These are phyloP conservation scores for Sphaceloma murrayae DNA, from an alignment of 2,329 filamentous ascomycete genomes.

Conservation along the genomic window DNA sequence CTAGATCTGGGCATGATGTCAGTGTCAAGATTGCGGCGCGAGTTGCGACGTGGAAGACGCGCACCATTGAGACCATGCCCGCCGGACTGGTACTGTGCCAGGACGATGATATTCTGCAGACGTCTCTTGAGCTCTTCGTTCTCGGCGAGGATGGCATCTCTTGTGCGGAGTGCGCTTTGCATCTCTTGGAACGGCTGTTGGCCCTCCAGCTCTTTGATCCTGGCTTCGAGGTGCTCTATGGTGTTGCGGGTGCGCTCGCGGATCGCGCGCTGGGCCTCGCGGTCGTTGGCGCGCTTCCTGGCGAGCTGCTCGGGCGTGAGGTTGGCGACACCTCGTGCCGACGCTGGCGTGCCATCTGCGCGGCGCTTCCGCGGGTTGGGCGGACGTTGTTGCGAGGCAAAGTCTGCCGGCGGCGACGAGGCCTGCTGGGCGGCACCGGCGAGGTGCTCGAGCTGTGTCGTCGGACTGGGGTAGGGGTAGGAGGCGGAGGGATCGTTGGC, in stretches of 20 bases:
- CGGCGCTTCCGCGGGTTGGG: conserved; percentile 25
- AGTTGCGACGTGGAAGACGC: conserved; percentile 18
- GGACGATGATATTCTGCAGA: conserved; percentile 54
- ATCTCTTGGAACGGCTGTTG: conserved; percentile 79
- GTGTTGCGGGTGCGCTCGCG: conserved; percentile 71
- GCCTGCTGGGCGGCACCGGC: conserved; percentile 15
- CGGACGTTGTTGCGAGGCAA: conserved; percentile 11
- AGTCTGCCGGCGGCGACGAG: conserved; percentile 12
- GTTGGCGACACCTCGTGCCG: conserved; percentile 68
- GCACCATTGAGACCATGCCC: conserved; percentile 37
- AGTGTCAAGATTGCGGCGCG: conserved; percentile 15
- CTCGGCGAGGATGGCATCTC: conserved; percentile 63
- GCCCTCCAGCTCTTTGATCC: conserved; percentile 65
- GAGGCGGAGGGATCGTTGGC: conserved; percentile 9
- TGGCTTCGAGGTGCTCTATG: conserved; percentile 63
- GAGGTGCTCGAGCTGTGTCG: conserved; percentile 15
- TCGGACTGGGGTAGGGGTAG: conserved; percentile 13
- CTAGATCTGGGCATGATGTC: conserved; percentile 33
- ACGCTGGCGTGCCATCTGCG: conserved; percentile 30
- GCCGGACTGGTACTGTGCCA: conserved; percentile 51
- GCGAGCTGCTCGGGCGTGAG: conserved; percentile 80
- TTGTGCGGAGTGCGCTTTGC: conserved; percentile 59
- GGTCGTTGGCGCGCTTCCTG: conserved; percentile 84
- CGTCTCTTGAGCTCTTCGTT: conserved; percentile 67
- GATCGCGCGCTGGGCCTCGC: conserved; percentile 77